Conservation (phyloP, 75 land plant genomes). For the Isoetes taiwanensis region DNA sequence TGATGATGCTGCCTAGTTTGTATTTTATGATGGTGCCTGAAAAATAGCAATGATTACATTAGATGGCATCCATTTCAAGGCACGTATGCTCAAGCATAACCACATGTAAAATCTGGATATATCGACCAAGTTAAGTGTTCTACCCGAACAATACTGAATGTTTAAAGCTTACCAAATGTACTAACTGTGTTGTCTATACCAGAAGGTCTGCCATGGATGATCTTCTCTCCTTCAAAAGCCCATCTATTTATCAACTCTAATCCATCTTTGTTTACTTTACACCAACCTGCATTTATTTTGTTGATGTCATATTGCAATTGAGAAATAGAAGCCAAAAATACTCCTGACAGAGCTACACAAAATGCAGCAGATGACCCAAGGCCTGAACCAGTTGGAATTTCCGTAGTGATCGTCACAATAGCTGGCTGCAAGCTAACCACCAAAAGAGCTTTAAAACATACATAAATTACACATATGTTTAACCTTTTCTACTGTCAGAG, state of each 20-base stretch:
- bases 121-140: no score
- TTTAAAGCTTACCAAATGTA: not conserved
- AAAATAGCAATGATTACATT: no score
- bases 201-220: constrained; percentile 4
- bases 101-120: no score
- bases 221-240: constrained; percentile 8
- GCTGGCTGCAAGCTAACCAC: constrained; percentile 1
- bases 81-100: not conserved
- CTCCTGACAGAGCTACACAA: not conserved
- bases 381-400: not conserved
- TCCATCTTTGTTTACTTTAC: not conserved
- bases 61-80: no score
- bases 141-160: no score
- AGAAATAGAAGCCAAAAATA: not conserved
- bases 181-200: constrained; percentile 2
- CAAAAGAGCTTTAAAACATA: no score
- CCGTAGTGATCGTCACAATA: not conserved
- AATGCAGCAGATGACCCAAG: not conserved
- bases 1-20: not conserved
- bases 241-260: not conserved
- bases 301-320: no score
- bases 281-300: no score
- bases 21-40: not conserved
- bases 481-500: no score
- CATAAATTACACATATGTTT: no score